These are phyloP conservation scores for Talaromyces pinophilus DNA, from an alignment of 2,329 filamentous ascomycete genomes.

Conservation along the genomic window DNA sequence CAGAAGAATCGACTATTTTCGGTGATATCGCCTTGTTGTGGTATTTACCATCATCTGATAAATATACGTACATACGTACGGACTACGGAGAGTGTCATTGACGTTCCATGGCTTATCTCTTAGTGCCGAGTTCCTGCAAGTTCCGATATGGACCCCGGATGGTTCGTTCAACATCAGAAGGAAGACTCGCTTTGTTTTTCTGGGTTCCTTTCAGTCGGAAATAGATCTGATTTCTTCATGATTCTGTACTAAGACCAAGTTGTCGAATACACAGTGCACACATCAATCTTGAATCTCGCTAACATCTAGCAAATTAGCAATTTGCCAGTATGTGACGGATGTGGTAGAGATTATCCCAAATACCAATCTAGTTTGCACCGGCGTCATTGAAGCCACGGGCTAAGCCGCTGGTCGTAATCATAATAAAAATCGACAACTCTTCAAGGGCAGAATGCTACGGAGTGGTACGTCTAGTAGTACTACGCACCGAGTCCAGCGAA, in stretches of 20 bases:
- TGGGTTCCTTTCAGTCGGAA: not conserved
- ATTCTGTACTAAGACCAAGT: not conserved
- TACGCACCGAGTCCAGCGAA: not conserved
- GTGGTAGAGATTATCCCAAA: slow-evolving; percentile 11
- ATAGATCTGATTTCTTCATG: not conserved
- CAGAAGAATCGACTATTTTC: slow-evolving; percentile 4
- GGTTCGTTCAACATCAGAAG: not conserved
- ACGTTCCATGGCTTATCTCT: slow-evolving; percentile 3
- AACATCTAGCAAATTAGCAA: not conserved
- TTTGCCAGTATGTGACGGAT: not conserved
- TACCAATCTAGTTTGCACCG: slow-evolving; percentile 1
- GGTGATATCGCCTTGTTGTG: slow-evolving; percentile 7
- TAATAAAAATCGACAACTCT: not conserved
- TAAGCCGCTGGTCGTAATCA: not conserved
- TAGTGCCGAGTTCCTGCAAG: not conserved
- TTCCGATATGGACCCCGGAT: not conserved
- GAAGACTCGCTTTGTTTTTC: not conserved
- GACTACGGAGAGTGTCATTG: not conserved
- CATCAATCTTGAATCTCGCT: not conserved
- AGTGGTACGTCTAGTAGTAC: not conserved
- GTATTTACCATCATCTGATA: not conserved
- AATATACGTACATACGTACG: not conserved
- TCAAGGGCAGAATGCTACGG: not conserved
- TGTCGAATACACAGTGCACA: not conserved
- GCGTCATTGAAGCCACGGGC: not conserved